Percentiles rank a stretch among this genome's conserved stretches.
Conservation (phyloP, 1,139 yeast species). For the Pneumocystis carinii region DNA sequence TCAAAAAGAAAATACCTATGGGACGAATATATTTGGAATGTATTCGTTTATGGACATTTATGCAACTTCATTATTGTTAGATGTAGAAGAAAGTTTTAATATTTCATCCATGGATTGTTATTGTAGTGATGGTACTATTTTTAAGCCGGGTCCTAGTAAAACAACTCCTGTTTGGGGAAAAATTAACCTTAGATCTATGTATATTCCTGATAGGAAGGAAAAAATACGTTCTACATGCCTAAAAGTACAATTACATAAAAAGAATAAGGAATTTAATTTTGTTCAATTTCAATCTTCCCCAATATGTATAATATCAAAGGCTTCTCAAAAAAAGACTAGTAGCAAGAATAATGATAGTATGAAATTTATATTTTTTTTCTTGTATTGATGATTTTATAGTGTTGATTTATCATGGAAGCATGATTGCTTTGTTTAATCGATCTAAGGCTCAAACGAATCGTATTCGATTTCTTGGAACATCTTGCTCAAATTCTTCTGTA, state of each 20-base stretch:
- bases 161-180: neutral
- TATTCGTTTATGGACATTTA: neutral
- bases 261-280: neutral
- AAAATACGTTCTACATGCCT: neutral
- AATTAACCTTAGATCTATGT: neutral
- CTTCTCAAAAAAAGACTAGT: neutral
- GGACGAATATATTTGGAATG: neutral
- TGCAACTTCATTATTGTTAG: neutral
- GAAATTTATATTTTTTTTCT: neutral
- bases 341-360: neutral
- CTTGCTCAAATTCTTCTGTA: neutral
- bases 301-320: neutral
- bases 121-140: neutral
- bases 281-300: slow-evolving; percentile 1
- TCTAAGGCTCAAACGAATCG: neutral
- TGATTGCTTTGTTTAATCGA: slow-evolving; percentile 1
- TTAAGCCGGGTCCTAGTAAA: neutral
- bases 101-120: neutral
- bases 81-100: neutral
- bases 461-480: neutral
- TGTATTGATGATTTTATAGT: neutral
- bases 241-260: neutral
- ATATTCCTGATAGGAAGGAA: neutral
- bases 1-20: neutral
- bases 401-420: neutral